Base-by-base conservation (phyloP, 2,329 filamentous ascomycete genomes). In the Emericellopsis cladophorae region DNA sequence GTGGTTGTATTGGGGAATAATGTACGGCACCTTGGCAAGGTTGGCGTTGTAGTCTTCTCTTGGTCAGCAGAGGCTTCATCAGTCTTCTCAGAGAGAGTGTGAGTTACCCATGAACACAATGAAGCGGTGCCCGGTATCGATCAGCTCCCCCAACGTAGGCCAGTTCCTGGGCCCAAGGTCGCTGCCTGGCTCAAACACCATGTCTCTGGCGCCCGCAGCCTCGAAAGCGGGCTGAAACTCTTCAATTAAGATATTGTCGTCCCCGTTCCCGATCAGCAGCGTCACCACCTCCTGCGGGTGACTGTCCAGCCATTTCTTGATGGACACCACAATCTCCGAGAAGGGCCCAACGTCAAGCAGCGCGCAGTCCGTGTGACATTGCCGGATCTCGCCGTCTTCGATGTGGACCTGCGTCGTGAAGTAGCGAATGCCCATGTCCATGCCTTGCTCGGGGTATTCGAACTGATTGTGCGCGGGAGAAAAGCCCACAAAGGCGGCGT, bases 121-220 rank as follows among this genome's bases (percentile, higher is more conserved):
- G 2, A 86, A 61, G 9, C 81, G 68, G 14, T 68, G 80, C 37
- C 68, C 68, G 31, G 65, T 62, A 16, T 67, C 60, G 49, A 86
- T 84, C 46, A 87, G 57, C 11, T 68, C 57, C 47, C 77, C 69
- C 16, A 86, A 62, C 0, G 81, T 85, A 59, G 81, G 81, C 82
- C 84, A 64, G 49, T 67, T 69, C 43, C 68, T 51, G 12, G 68
- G 45, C 10, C 49, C 48, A 18, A 67, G 48, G 9, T 36, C 44
- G 15, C 49, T 49, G 7, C 62, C 57, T 1, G 76, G 69, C 2
- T 61, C 59, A 46, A 72, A 83, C 12, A 71, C 70, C 48, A 77
- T 72, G n/a, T 65, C 49, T 32, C 66, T 68, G 44, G 82, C 64
- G n/a, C 72, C 68, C 2, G 71, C 67, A 2, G 64, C 52, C 40